Evolutionary conservation across 2,329 filamentous ascomycete species (phyloP).

Genomic region (Phyllosticta citriasiana): DNA sequence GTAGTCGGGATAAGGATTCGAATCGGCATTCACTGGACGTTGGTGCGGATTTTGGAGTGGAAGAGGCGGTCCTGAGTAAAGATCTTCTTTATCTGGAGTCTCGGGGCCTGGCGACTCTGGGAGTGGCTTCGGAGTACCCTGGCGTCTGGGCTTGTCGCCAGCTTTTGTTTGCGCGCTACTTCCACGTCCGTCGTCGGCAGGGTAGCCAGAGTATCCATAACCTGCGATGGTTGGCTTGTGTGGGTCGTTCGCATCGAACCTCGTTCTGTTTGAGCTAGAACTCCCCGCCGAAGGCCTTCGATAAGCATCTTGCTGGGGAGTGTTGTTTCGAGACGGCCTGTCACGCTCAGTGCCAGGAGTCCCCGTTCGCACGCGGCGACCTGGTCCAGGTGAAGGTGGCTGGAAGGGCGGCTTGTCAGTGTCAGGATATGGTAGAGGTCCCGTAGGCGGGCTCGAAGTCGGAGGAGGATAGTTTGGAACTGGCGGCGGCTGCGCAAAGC

Average conservation of each 20-base stretch:
- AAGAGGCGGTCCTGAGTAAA: constrained; percentile 57
- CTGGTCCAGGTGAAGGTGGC: constrained; percentile 10
- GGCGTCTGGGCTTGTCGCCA: constrained; percentile 58
- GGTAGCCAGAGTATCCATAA: constrained; percentile 28
- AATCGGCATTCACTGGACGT: constrained; percentile 35
- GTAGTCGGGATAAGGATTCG: constrained; percentile 41
- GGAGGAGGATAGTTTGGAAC: constrained; percentile 56
- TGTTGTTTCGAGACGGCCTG: constrained; percentile 23
- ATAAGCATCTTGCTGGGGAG: constrained; percentile 21
- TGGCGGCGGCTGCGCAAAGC: constrained; percentile 23
- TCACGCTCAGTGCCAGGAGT: constrained; percentile 27
- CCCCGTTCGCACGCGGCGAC: constrained; percentile 21
- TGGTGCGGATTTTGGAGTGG: constrained; percentile 17
- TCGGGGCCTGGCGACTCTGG: constrained; percentile 74
- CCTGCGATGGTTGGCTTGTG: constrained; percentile 38
- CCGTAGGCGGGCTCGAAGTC: constrained; percentile 39
- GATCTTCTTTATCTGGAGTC: constrained; percentile 62
- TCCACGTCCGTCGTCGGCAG: constrained; percentile 18
- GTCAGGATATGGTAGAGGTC: constrained; percentile 38
- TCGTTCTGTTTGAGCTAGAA: constrained; percentile 25
- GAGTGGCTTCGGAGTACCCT: constrained; percentile 74
- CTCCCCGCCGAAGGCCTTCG: constrained; percentile 20
- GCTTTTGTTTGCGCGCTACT: constrained; percentile 42
- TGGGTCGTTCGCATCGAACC: constrained; percentile 39
- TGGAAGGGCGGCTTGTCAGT: constrained; percentile 22